Conservation (phyloP, 2,329 filamentous ascomycete species). For the Hymenoscyphus scutula region DNA sequence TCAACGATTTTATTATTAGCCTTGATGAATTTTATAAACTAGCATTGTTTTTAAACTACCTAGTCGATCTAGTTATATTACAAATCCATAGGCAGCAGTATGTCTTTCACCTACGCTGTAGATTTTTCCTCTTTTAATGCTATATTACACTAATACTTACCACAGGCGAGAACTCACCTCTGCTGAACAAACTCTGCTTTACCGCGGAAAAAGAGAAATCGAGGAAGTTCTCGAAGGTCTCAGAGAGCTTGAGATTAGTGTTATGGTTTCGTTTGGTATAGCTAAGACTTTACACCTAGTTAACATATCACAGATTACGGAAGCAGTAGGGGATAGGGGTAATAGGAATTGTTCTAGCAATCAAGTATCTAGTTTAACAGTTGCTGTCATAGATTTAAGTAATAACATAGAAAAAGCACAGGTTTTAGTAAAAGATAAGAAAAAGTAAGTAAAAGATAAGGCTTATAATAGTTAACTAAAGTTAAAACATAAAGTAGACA, state of each 20-base stretch:
- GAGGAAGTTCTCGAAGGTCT: background rate
- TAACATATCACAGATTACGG: background rate
- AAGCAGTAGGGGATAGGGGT: background rate
- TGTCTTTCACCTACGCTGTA: background rate
- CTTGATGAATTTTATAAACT: no score
- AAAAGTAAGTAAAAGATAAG: no score
- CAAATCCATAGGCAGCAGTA: slow-evolving; percentile 21
- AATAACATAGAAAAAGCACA: background rate
- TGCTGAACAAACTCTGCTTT: background rate
- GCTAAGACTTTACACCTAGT: background rate
- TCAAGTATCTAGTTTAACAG: no score
- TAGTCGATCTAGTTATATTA: slow-evolving; percentile 17
- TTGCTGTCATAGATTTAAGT: background rate
- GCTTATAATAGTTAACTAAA: no score
- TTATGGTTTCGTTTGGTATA: background rate
- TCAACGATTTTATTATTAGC: no score
- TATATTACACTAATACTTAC: no score
- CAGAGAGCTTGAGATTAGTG: background rate
- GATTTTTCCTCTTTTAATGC: background rate
- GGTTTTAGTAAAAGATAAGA: background rate
- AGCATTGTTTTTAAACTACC: no score
- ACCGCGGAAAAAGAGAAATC: background rate
- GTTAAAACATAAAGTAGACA: no score
- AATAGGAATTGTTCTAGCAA: no score
- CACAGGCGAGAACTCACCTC: background rate